Conservation (phyloP, 2,329 filamentous ascomycete genomes). For the Cercospora brassicicola region DNA sequence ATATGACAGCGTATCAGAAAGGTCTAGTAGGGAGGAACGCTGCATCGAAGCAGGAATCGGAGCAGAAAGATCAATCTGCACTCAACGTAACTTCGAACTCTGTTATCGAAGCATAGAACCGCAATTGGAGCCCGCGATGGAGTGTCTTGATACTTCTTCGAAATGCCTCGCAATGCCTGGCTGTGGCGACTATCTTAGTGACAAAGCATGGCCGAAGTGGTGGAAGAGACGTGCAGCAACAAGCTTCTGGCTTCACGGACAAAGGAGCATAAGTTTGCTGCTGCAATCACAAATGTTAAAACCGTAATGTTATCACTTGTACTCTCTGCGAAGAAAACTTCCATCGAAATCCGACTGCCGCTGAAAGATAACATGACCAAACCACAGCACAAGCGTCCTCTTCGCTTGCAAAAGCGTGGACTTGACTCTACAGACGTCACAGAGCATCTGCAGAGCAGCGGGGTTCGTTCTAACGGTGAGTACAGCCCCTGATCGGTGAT, state of each 20-base stretch:
- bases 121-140: background rate
- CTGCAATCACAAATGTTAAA: background rate
- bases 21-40: background rate
- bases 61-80: background rate
- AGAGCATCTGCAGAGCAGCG: background rate
- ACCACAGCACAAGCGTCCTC: background rate
- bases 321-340: background rate
- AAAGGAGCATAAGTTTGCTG: background rate
- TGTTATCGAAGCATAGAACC: background rate
- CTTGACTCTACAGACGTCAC: background rate
- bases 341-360: background rate
- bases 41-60: background rate
- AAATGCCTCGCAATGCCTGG: background rate
- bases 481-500: background rate
- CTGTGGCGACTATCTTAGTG: background rate
- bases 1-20: slow-evolving; percentile 2
- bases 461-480: background rate
- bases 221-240: background rate
- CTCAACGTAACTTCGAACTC: background rate
- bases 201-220: background rate
- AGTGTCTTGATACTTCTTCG: background rate
- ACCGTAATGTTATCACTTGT: background rate
- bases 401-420: background rate
- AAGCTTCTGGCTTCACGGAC: background rate
- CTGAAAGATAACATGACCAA: background rate